Conservation (phyloP, 2,329 filamentous ascomycete genomes). For the Fusarium albidum region DNA sequence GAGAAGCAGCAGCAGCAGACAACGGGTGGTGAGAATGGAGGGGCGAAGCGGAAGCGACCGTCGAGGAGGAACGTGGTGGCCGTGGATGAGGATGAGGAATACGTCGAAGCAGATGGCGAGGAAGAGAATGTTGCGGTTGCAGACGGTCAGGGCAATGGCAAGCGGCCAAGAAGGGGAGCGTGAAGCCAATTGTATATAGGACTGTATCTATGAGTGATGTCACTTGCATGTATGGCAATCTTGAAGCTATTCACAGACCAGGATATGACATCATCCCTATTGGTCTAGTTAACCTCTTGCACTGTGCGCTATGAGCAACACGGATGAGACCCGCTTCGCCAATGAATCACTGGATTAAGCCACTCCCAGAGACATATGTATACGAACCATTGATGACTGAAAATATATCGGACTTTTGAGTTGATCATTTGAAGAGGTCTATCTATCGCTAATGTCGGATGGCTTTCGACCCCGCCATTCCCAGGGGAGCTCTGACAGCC, state of each 20-base stretch:
- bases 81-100: constrained; percentile 26
- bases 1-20: too few species aligned
- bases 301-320: neutral
- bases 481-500: neutral
- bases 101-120: constrained; percentile 25
- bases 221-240: neutral
- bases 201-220: neutral
- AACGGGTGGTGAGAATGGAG: constrained; percentile 5
- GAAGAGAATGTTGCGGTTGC: constrained; percentile 9
- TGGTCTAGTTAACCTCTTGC: neutral
- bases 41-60: constrained; percentile 38
- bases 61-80: constrained; percentile 26
- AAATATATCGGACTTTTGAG: constrained; percentile 8
- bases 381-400: neutral
- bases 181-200: constrained; percentile 6
- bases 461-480: neutral
- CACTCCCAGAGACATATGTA: neutral
- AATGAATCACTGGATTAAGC: neutral
- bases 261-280: constrained; percentile 4
- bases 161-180: constrained; percentile 32
- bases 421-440: too few species aligned
- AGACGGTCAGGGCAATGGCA: constrained; percentile 23
- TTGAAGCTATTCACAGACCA: constrained; percentile 9
- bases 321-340: neutral
- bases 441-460: neutral